Conservation (phyloP, 768 basidiomycete species). For the Mycena belliarum region DNA sequence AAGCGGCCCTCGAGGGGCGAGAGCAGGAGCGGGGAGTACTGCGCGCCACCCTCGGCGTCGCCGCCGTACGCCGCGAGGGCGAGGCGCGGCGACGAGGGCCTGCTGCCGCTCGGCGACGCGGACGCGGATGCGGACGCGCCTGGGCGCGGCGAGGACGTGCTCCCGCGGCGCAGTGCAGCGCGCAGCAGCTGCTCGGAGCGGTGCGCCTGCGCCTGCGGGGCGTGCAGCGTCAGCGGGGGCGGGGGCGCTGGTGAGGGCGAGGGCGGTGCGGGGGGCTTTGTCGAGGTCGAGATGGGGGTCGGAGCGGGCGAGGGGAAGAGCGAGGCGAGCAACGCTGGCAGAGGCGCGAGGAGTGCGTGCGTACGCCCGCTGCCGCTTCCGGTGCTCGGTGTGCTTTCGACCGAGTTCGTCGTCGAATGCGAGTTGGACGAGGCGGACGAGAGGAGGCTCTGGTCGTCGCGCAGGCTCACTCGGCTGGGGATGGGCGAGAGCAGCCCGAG, state of each 20-base stretch:
- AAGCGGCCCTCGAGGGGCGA: constrained; percentile 13
- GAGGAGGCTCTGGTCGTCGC: constrained; percentile 24
- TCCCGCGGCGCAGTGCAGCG: constrained; percentile 9
- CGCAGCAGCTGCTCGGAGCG: constrained; percentile 19
- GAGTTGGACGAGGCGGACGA: constrained; percentile 22
- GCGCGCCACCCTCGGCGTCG: constrained; percentile 8
- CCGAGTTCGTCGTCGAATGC: constrained; percentile 35
- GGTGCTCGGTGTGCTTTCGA: background rate
- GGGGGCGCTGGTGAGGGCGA: background rate
- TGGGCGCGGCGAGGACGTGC: background rate
- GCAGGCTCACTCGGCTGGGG: constrained; percentile 11
- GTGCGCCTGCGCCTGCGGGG: background rate
- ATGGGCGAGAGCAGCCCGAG: constrained; percentile 22
- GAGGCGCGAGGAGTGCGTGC: constrained; percentile 27
- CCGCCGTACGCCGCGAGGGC: constrained; percentile 8
- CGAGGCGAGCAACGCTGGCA: constrained; percentile 28
- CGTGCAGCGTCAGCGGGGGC: constrained; percentile 7
- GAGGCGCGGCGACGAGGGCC: background rate
- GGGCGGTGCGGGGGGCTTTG: too few relatives aligned
- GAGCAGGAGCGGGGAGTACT: background rate
- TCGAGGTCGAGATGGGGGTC: background rate
- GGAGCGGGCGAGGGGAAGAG: background rate
- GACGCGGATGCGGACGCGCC: background rate
- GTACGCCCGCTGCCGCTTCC: background rate
- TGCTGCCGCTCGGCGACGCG: too few relatives aligned